These are phyloP conservation scores for Clavispora carvajalis DNA, from an alignment of 805 yeast genomes.

Conservation along the genomic window DNA sequence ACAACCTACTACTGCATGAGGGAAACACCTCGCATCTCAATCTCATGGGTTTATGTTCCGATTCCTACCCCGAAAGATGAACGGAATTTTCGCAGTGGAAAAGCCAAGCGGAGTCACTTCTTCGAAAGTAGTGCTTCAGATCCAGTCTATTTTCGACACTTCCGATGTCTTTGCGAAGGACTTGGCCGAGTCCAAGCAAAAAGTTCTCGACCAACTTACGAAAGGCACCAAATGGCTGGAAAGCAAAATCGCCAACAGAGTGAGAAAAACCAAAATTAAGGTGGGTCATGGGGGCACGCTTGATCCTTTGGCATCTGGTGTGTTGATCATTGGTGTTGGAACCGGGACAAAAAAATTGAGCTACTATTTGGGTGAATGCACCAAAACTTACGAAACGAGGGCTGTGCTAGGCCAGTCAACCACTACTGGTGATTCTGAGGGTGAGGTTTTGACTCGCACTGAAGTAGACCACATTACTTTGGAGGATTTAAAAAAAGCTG, in stretches of 20 bases:
- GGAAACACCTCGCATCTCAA: not conserved
- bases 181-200: constrained; percentile 44
- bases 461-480: constrained; percentile 52
- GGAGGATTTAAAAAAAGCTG: constrained; percentile 45
- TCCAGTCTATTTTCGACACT: constrained; percentile 59
- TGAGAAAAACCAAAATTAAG: constrained; percentile 59
- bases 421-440: constrained; percentile 91
- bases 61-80: constrained; percentile 44
- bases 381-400: constrained; percentile 74
- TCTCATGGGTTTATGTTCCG: constrained; percentile 9
- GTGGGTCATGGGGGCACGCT: constrained; percentile 98
- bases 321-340: constrained; percentile 88
- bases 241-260: constrained; percentile 47
- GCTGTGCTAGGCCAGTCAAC: constrained; percentile 89
- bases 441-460: constrained; percentile 63
- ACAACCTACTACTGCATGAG: not conserved
- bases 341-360: constrained; percentile 79
- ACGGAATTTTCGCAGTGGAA: constrained; percentile 87
- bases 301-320: constrained; percentile 96
- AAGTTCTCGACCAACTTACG: constrained; percentile 36
- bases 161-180: constrained; percentile 55
- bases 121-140: constrained; percentile 58
- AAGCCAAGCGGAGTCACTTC: constrained; percentile 87
- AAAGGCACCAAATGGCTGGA: constrained; percentile 37
- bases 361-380: constrained; percentile 65